phyloP scores from a whole-genome alignment of 73 alveolate species.

The Paramecium octaurelia region DNA sequence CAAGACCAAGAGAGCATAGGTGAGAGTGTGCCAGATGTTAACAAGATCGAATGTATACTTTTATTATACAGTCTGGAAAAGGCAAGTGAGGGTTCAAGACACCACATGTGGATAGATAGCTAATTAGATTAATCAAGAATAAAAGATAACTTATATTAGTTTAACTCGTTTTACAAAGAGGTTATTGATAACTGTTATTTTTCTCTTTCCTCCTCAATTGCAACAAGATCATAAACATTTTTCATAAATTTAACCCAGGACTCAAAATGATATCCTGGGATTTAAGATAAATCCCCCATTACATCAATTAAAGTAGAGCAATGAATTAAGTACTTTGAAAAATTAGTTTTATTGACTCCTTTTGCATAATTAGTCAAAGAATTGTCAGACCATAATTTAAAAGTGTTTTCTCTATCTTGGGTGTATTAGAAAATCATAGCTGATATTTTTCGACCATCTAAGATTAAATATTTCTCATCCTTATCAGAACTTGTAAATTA shows the following conservation, averaged over 20 bases:
- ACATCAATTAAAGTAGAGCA: neutral
- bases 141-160: neutral
- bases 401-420: neutral
- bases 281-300: neutral
- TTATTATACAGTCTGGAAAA: conserved; percentile 75
- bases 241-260: conserved; percentile 15
- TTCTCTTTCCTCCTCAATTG: neutral
- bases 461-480: neutral
- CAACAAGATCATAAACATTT: neutral
- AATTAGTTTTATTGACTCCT: neutral
- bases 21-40: conserved; percentile 94
- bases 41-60: conserved; percentile 62
- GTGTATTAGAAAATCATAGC: neutral
- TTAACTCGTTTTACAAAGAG: neutral
- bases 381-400: neutral
- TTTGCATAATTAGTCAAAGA: neutral
- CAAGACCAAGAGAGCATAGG: conserved; percentile 89
- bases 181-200: neutral
- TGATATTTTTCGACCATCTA: neutral
- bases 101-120: conserved; percentile 79
- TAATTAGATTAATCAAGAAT: neutral
- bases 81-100: conserved; percentile 93
- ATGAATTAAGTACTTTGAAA: neutral
- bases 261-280: conserved; percentile 8
- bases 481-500: neutral